phyloP scores from a whole-genome alignment of 371 early-diverging fungal species.

The Rhizopus delemar region DNA sequence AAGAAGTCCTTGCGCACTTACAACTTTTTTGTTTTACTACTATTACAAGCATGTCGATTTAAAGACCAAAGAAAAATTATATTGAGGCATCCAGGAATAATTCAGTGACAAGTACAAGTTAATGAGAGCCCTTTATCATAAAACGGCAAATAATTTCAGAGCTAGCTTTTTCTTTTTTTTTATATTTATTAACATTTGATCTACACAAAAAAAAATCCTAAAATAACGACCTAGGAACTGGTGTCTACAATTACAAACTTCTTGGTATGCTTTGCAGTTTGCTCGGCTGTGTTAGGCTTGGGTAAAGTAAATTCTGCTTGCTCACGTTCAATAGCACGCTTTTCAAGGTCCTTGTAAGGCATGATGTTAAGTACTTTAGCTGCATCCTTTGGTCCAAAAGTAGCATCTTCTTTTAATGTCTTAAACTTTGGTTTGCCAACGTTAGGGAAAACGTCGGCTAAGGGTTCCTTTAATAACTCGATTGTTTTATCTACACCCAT shows the following conservation, averaged over 20 bases:
- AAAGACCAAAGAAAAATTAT: too few species aligned
- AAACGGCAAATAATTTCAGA: too few species aligned
- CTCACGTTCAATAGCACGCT: slow-evolving; percentile 43
- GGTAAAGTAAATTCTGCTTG: slow-evolving; percentile 40
- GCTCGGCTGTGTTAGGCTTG: slow-evolving; percentile 10
- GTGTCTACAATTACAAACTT: slow-evolving; percentile 50
- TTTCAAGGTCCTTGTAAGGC: slow-evolving; percentile 70
- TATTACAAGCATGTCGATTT: too few species aligned
- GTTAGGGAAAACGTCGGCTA: slow-evolving; percentile 62
- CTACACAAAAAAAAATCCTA: too few species aligned
- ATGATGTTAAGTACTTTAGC: slow-evolving; percentile 76
- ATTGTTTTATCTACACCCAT: slow-evolving; percentile 61
- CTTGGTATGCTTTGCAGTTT: slow-evolving; percentile 12
- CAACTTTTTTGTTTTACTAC: too few species aligned
- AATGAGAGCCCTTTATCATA: too few species aligned
- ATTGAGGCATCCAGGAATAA: too few species aligned
- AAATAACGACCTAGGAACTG: slow-evolving; percentile 29
- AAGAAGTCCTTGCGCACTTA: too few species aligned
- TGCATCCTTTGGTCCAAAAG: slow-evolving; percentile 77
- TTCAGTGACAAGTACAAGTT: too few species aligned
- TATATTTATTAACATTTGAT: too few species aligned
- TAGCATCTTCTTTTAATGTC: slow-evolving; percentile 74
- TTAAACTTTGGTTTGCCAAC: slow-evolving; percentile 79
- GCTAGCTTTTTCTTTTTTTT: too few species aligned
- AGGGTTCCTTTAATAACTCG: slow-evolving; percentile 54